Conservation (phyloP, 352 stramenopile species). For the Pythium grandisporangium region DNA sequence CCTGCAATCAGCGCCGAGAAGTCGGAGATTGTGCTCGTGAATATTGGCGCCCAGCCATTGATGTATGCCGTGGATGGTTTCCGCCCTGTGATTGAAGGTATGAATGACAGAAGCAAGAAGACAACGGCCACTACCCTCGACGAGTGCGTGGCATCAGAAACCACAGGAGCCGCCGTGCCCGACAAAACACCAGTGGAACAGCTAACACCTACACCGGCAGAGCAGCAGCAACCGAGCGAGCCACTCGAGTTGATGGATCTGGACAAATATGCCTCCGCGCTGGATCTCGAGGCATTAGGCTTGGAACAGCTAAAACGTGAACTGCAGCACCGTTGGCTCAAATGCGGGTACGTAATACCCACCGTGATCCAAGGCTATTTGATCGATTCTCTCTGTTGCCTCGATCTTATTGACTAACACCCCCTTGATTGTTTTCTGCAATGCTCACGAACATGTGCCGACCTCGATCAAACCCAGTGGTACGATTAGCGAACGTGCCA, state of each 20-base stretch:
- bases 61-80: constrained; percentile 37
- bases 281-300: constrained; percentile 81
- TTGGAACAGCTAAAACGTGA: constrained; percentile 90
- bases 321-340: constrained; percentile 88
- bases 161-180: no score
- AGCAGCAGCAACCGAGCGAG: constrained; percentile 5
- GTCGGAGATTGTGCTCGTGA: constrained; percentile 73
- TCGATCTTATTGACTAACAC: not conserved
- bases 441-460: no score
- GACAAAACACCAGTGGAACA: constrained; percentile 3
- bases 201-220: not conserved
- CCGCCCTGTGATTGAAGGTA: constrained; percentile 31
- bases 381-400: not conserved
- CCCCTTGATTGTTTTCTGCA: constrained; percentile 2
- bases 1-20: constrained; percentile 80
- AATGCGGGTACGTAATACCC: constrained; percentile 87
- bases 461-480: no score
- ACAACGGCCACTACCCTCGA: no score
- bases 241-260: constrained; percentile 31
- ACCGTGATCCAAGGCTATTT: no score
- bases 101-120: no score
- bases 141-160: no score
- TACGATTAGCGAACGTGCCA: constrained; percentile 85
- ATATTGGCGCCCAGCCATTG: constrained; percentile 74
- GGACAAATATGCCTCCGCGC: constrained; percentile 35